Base-by-base conservation (phyloP, 805 yeast genomes). In the Yamadazyma akitaensis region DNA sequence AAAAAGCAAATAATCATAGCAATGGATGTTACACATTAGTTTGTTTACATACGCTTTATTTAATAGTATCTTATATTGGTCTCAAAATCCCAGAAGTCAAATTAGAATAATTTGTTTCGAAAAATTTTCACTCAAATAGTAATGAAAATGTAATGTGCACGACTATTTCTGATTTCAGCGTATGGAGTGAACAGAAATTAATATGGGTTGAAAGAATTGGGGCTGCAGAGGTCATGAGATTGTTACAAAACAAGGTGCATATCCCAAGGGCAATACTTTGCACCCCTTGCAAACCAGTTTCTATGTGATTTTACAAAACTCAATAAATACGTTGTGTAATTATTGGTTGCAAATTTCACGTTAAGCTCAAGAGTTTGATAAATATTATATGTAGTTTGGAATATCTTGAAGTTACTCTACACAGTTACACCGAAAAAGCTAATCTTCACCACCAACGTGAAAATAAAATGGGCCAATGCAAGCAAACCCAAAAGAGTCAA, bases 381-480 rank as follows among this genome's bases (percentile, higher is more conserved):
- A 21, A 21, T 21, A 21, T 21, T 21, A 21, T 5, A 21, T 7
- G 7, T 5, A 21, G 32, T 28, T 4, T 28, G 9, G 32, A 28
- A 28, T 5, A 12, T 28, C 10, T 28, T 28, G 5, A 28, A 4
- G 7, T 21, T 21, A 21, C 4, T 31, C 38, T 42, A 49, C 7
- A 46, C 51, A 14, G 34, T 2, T 13, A 63, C 55, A 19, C 81
- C 82, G 58, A 85, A 85, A 67, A 84, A 86, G 43, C 79, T 65
- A 11, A 83, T 70, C 63, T 85, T 84, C 41, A 86, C 86, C 7
- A 82, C 77, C 35, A 85, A 62, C 0, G 88, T 78, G 54, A 84
- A 78, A 1, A 75, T 77, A 8, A 74, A 35, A 63, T 86, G 92
- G 16, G 72, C 74, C 12, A 76, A 46, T 4, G 68, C 65, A 45